Percentiles rank a stretch among this genome's conserved stretches.
phyloP scores from a whole-genome alignment of 2,329 filamentous ascomycete species.

The Parastagonospora avenae region DNA sequence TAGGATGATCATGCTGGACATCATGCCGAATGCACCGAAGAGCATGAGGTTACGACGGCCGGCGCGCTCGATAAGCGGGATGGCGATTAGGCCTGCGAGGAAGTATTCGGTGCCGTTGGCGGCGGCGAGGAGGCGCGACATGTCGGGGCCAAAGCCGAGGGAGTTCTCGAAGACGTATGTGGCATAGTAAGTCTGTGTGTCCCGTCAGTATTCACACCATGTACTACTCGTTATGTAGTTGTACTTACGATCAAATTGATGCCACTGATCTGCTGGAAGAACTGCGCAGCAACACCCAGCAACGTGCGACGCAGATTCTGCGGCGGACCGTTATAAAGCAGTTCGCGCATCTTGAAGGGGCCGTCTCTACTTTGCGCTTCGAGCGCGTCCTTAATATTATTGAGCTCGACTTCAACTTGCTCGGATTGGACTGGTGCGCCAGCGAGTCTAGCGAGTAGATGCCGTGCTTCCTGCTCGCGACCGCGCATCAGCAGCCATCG shows the following conservation, averaged over 20 bases:
- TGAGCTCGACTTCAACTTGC: constrained; percentile 34
- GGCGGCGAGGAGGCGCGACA: constrained; percentile 40
- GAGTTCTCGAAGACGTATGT: constrained; percentile 54
- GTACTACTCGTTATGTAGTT: background rate
- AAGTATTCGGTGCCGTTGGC: constrained; percentile 53
- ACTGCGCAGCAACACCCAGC: constrained; percentile 52
- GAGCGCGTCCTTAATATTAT: constrained; percentile 49
- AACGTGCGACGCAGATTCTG: constrained; percentile 50
- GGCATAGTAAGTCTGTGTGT: constrained; percentile 11
- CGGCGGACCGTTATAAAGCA: constrained; percentile 52
- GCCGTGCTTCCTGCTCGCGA: constrained; percentile 42
- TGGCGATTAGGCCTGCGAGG: constrained; percentile 44
- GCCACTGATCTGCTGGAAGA: constrained; percentile 53
- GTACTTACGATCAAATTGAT: constrained; percentile 23
- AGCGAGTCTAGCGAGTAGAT: constrained; percentile 17
- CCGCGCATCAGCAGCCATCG: constrained; percentile 58
- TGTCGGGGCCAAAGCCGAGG: constrained; percentile 50
- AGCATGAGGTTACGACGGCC: constrained; percentile 36
- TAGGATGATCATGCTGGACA: constrained; percentile 53
- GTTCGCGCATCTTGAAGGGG: constrained; percentile 34
- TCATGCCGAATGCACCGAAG: constrained; percentile 35
- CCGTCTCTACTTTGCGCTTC: constrained; percentile 46
- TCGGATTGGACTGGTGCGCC: constrained; percentile 17
- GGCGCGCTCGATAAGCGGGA: constrained; percentile 48
- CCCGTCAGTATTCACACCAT: background rate